Base-by-base conservation (phyloP, 768 basidiomycete genomes). In the Boletales sp. region DNA sequence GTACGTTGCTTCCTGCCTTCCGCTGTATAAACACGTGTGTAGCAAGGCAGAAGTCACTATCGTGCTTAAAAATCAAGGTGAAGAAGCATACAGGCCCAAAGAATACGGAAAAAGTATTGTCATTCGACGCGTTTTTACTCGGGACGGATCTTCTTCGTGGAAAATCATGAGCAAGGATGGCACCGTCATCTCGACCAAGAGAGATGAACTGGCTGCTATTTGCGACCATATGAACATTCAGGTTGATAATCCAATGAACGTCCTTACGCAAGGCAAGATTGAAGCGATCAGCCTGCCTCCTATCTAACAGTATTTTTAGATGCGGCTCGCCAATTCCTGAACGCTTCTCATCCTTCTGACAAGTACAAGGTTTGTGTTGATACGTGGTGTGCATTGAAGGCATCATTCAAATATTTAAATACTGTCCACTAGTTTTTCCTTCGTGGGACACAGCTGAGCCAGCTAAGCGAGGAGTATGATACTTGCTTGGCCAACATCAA, bases 221-320 rank as follows among this genome's bases (percentile, higher is more conserved):
- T 87, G 87, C 59, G 91, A 95, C 63, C 87, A 93, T 56, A 95
- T 96, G 87, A 93, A 93, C 59, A 90, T 99, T 48, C 93, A 95
- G 64, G 90, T 96, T 51, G 93, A 96, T 64, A 94, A 94, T 61
- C 95, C 94, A 2, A 84, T 97, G 83, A 97, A 91, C 54, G 86
- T 99, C 21, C 76, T 95, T 39, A 94, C 90, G 1, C 91, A 93
- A 76, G 90, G 87, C 78, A 54, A 33, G 21, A 61, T 52, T 9
- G 25, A 18, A 8, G 19, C 19, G 13, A n/a, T 15, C 6, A 18
- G 19, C 3, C 2, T 28, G n/a, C 43, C 32, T 10, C 37, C 5
- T 1, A 21, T 54, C 11, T n/a, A 51, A 41, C 8, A 19, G 18
- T 40, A 38, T 44, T 41, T 37, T 47, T 41, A 72, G 64, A 70